Conservation (phyloP, 2,329 filamentous ascomycete species). For the Lojkania enalia region DNA sequence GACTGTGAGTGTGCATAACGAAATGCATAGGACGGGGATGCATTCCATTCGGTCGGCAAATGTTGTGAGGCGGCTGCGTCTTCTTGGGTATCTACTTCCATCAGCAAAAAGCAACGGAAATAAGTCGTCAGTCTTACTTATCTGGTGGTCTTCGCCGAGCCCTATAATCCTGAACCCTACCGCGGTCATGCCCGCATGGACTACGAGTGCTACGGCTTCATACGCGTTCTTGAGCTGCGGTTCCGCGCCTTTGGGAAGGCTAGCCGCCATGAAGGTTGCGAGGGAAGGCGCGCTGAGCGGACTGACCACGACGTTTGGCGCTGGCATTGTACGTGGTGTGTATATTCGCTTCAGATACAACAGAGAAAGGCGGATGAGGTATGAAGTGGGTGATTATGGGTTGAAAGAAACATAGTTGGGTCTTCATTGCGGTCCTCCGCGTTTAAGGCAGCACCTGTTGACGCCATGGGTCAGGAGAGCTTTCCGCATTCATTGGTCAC, state of each 20-base stretch:
- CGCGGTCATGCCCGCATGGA: slow-evolving; percentile 79
- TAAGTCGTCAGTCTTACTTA: slow-evolving; percentile 55
- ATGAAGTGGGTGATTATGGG: too few species aligned
- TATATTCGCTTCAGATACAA: too few species aligned
- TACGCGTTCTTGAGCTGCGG: slow-evolving; percentile 66
- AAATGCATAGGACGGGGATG: slow-evolving; percentile 72
- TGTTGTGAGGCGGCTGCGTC: slow-evolving; percentile 59
- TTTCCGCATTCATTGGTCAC: too few species aligned
- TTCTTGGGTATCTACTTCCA: slow-evolving; percentile 58
- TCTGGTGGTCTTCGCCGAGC: slow-evolving; percentile 78
- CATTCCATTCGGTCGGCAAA: slow-evolving; percentile 80
- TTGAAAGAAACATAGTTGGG: too few species aligned
- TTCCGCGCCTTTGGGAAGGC: slow-evolving; percentile 44
- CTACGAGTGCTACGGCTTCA: slow-evolving; percentile 81
- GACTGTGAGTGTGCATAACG: slow-evolving; percentile 86
- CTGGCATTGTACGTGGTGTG: slow-evolving; percentile 39
- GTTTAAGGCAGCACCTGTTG: too few species aligned
- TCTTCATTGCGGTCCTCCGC: too few species aligned
- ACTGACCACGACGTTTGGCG: slow-evolving; percentile 41
- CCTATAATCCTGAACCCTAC: slow-evolving; percentile 81
- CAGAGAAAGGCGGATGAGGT: too few species aligned
- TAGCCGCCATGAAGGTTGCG: slow-evolving; percentile 48
- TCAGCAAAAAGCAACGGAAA: slow-evolving; percentile 14
- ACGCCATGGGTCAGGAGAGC: too few species aligned
- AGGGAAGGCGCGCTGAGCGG: slow-evolving; percentile 50